A percentile compares a stretch with the other conserved stretches of the same genome.
phyloP scores from a whole-genome alignment of 2,329 filamentous ascomycete species.

The Neurospora sp. region DNA sequence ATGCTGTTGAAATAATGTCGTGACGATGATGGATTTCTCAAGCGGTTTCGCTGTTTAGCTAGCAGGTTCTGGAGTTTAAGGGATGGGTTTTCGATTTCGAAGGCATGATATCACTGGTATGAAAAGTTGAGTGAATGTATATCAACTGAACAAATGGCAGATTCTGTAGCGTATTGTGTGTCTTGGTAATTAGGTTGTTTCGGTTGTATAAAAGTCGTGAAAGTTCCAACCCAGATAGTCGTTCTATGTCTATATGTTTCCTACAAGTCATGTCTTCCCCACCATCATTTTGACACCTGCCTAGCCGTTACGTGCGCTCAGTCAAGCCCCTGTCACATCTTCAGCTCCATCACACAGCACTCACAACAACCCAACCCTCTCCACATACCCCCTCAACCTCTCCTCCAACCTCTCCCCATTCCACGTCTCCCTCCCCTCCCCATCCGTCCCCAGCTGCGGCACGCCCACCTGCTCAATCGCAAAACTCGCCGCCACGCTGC shows the following conservation, averaged over 20 bases:
- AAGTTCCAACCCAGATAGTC: background rate
- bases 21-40: background rate
- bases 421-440: conserved; percentile 46
- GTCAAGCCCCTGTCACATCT: background rate
- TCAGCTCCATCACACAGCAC: background rate
- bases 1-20: background rate
- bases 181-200: background rate
- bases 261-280: background rate
- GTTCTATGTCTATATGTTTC: background rate
- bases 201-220: background rate
- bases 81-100: background rate
- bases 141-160: background rate
- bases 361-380: conserved; percentile 21
- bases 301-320: background rate
- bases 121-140: background rate
- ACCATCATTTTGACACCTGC: background rate
- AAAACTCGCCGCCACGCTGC: conserved; percentile 76
- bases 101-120: background rate
- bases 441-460: conserved; percentile 44
- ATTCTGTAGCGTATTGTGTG: background rate
- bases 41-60: background rate
- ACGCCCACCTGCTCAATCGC: conserved; percentile 91
- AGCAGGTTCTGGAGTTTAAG: background rate
- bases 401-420: conserved; percentile 46
- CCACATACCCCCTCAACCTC: conserved; percentile 42